Evolutionary conservation across 345 rosid genomes (phyloP).

Genomic region (Litchi chinensis): DNA sequence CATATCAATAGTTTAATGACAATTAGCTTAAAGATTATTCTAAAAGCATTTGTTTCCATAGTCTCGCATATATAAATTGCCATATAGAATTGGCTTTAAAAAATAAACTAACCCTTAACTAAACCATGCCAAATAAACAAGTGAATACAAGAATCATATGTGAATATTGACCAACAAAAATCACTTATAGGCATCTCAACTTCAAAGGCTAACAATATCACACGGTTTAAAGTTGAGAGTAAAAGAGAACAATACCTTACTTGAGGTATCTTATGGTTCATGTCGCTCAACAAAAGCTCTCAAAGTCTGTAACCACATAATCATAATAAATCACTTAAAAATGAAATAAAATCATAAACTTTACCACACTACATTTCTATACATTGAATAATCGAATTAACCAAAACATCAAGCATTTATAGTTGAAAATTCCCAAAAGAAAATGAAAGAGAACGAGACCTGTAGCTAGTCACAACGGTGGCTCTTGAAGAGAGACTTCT

Average conservation of each 20-base stretch:
- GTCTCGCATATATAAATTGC: not conserved
- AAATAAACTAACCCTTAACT: not conserved
- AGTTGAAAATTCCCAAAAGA: constrained; percentile 38
- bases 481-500: too few relatives aligned
- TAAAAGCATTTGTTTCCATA: not conserved
- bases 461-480: too few relatives aligned
- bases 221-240: not conserved
- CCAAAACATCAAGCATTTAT: constrained; percentile 44
- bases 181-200: not conserved
- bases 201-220: not conserved
- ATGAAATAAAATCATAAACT: not conserved
- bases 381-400: constrained; percentile 1
- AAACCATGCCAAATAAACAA: not conserved
- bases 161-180: not conserved
- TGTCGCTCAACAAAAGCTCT: constrained; percentile 41
- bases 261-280: constrained; percentile 52
- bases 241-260: constrained; percentile 55
- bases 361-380: not conserved
- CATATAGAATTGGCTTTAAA: not conserved
- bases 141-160: not conserved
- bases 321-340: constrained; percentile 14
- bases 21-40: not conserved
- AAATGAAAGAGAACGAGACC: too few relatives aligned
- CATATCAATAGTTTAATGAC: too few relatives aligned
- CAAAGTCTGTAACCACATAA: constrained; percentile 46